A percentile compares a stretch with the other conserved stretches of the same genome.
phyloP scores from a whole-genome alignment of 805 yeast species.

The Candida caryicola region DNA sequence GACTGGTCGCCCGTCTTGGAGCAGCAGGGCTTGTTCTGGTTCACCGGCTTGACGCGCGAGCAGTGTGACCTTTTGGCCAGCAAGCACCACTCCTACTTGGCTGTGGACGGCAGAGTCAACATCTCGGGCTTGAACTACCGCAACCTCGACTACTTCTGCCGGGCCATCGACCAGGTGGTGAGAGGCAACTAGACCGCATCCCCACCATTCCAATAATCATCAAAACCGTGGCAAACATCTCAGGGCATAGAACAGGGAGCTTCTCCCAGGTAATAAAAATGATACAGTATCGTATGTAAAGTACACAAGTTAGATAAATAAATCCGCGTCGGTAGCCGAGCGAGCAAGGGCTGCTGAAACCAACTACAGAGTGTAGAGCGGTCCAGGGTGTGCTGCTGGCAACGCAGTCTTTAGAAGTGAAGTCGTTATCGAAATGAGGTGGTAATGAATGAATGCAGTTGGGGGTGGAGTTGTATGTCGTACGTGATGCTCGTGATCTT shows the following conservation, averaged over 20 bases:
- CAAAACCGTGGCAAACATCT: no score
- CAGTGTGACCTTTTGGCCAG: slow-evolving; percentile 32
- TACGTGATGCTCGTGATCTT: no score
- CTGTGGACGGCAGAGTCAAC: slow-evolving; percentile 41
- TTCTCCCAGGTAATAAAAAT: no score
- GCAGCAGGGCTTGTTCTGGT: slow-evolving; percentile 47
- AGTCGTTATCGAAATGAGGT: neutral
- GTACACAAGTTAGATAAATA: no score
- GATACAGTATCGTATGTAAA: no score
- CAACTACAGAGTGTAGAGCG: no score
- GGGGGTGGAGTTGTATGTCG: no score
- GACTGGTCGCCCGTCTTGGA: slow-evolving; percentile 36
- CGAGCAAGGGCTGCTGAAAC: no score
- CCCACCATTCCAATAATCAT: no score
- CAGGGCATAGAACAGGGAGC: no score
- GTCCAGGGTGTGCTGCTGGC: no score
- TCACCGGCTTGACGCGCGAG: slow-evolving; percentile 33
- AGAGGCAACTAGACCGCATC: slow-evolving; percentile 16
- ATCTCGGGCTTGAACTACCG: slow-evolving; percentile 42
- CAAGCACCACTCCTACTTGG: slow-evolving; percentile 38
- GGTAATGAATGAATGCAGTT: neutral
- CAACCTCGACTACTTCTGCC: slow-evolving; percentile 39
- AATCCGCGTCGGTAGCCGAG: no score
- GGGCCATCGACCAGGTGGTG: slow-evolving; percentile 36
- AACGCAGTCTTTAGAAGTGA: neutral